A percentile compares a stretch with the other conserved stretches of the same genome.
These are phyloP conservation scores for Fragosphaeria purpurea DNA, from an alignment of 2,329 filamentous ascomycete species.

Conservation along the genomic window DNA sequence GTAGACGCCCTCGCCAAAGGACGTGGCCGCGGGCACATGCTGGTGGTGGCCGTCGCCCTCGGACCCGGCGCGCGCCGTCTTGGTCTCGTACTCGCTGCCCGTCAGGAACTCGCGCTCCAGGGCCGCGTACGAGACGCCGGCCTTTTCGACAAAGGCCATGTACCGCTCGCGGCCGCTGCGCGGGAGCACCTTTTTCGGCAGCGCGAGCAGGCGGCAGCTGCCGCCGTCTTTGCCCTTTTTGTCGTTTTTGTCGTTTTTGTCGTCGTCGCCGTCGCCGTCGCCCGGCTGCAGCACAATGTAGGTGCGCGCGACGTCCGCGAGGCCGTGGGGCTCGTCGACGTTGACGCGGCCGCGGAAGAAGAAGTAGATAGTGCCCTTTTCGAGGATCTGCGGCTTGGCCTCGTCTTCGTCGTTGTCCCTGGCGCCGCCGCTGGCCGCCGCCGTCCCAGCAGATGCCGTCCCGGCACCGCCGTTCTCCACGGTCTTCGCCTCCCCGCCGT, in stretches of 20 bases:
- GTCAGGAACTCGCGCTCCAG: constrained; percentile 65
- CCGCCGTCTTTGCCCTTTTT: constrained; percentile 51
- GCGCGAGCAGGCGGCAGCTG: constrained; percentile 61
- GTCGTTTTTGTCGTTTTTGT: too few species aligned
- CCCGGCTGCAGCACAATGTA: constrained; percentile 73
- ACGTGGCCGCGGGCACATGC: constrained; percentile 57
- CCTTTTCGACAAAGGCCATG: constrained; percentile 76
- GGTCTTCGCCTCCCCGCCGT: too few species aligned
- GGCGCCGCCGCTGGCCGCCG: too few species aligned
- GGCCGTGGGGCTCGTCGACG: constrained; percentile 55
- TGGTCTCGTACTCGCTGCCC: constrained; percentile 60
- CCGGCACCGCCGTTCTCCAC: too few species aligned
- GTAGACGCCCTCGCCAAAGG: constrained; percentile 79
- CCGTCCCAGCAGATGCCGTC: too few species aligned
- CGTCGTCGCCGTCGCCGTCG: constrained; percentile 36
- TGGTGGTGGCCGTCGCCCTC: constrained; percentile 24
- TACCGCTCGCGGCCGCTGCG: constrained; percentile 58
- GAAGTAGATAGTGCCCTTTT: constrained; percentile 88
- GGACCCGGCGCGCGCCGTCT: constrained; percentile 51
- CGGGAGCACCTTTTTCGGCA: constrained; percentile 80
- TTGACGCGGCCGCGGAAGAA: constrained; percentile 73
- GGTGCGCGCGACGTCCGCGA: constrained; percentile 65
- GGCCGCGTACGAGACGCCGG: constrained; percentile 51
- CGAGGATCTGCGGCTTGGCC: constrained; percentile 44
- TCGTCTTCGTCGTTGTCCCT: background rate